Base-by-base conservation (phyloP, 2,329 filamentous ascomycete genomes). In the Scleromitrula shiraiana region DNA sequence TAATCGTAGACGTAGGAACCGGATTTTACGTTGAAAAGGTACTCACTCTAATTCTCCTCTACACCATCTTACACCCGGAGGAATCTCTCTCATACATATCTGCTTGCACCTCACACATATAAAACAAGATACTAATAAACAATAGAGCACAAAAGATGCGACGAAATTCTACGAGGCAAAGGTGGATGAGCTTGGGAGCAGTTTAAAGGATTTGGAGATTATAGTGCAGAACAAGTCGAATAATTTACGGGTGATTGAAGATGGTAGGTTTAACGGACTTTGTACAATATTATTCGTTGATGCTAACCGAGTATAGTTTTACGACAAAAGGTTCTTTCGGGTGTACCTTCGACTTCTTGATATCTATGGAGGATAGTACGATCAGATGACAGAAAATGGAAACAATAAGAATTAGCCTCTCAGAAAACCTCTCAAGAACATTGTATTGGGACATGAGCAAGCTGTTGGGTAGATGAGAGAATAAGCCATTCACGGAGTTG, bases 11-110 rank as follows among this genome's bases (percentile, higher is more conserved):
- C 66, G 81, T 96, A 17, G 91, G 91, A 17, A 97, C 91, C 1
- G 91, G 91, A 0, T 97, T 94, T 65, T 90, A 89, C 62, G 83
- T 97, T 45, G 90, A 97, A 69, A 98, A 98, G 79, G 83, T 85
- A 57, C 3, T 15, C 10, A 4, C 17, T 20, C 7, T 7, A 17
- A 17, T n/a, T 5, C 19, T 27, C 38, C 9, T 41, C 10, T 5
- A 8, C 9, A 4, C 4, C 7, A 43, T 33, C 1, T n/a, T n/a
- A n/a, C n/a, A n/a, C n/a, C 6, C 14, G 10, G 4, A 24, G n/a
- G n/a, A n/a, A n/a, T n/a, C n/a, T n/a, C n/a, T n/a, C n/a, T n/a
- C n/a, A n/a, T n/a, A n/a, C n/a, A n/a, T n/a, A 24, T 17, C 4
- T n/a, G 19, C 7, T 14, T n/a, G 22, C n/a, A 12, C 4, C 22